A percentile compares a stretch with the other conserved stretches of the same genome.
These are phyloP conservation scores for Talaromyces albobiverticillius DNA, from an alignment of 2,329 filamentous ascomycete species.

Conservation along the genomic window DNA sequence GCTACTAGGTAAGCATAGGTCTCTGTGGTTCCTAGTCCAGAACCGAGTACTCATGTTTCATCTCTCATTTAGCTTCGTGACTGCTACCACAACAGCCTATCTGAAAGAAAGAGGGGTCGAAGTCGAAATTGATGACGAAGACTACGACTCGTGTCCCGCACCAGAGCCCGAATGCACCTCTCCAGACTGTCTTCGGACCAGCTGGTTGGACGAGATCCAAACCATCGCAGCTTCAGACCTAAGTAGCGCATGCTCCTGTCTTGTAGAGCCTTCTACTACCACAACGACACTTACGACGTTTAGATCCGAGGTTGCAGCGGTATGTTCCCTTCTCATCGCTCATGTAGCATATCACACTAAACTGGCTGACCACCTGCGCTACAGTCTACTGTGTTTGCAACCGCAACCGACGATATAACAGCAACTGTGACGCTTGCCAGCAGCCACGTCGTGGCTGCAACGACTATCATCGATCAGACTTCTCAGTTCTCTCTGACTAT, in stretches of 20 bases:
- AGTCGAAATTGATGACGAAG: neutral
- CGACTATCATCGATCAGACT: neutral
- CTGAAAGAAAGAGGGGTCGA: neutral
- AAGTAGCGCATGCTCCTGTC: neutral
- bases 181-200: neutral
- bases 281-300: neutral
- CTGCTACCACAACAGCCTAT: neutral
- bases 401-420: neutral
- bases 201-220: neutral
- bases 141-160: neutral
- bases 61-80: too few species aligned
- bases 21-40: too few species aligned
- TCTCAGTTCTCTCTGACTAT: neutral
- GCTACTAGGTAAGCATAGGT: too few species aligned
- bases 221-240: neutral
- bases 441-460: neutral
- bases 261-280: neutral
- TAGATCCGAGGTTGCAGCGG: neutral
- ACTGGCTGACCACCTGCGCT: neutral
- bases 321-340: too few species aligned
- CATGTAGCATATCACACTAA: too few species aligned
- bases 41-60: too few species aligned
- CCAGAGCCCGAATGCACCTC: neutral
- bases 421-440: neutral
- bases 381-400: neutral